Percentiles rank a stretch among this genome's conserved stretches.
These are phyloP conservation scores for Carallia brachiata DNA, from an alignment of 345 rosid species.

Conservation along the genomic window DNA sequence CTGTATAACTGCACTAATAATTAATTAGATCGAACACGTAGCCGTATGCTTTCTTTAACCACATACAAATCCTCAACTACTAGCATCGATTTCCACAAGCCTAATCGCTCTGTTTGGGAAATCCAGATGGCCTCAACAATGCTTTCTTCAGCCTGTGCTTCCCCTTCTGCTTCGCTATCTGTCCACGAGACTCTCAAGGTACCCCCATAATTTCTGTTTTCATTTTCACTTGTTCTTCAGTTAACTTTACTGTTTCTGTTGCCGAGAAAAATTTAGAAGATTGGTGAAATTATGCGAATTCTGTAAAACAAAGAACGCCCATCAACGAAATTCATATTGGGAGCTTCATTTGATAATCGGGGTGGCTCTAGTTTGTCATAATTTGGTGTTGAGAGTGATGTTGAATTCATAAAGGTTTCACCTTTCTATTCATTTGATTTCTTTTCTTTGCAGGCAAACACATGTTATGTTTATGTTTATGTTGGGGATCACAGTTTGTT, in stretches of 20 bases:
- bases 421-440: background rate
- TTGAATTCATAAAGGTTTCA: too few species aligned
- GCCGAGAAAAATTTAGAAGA: background rate
- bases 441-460: conserved; percentile 1
- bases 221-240: background rate
- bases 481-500: conserved; percentile 7
- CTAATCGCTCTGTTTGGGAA: background rate
- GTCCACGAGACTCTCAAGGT: conserved; percentile 60
- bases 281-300: background rate
- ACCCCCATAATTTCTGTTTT: background rate
- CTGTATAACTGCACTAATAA: too few species aligned
- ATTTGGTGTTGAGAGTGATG: too few species aligned
- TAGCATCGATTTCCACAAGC: background rate
- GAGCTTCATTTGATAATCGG: background rate
- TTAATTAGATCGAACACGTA: too few species aligned
- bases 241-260: background rate
- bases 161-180: conserved; percentile 48
- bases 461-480: background rate
- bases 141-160: conserved; percentile 53
- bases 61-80: too few species aligned
- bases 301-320: too few species aligned
- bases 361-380: too few species aligned
- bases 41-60: too few species aligned
- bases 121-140: conserved; percentile 63
- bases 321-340: background rate